Evolutionary conservation across 116 monocot genomes (phyloP), one percentile per base, ranked within the genome.

Genomic region (Dioscorea cayenensis): DNA sequence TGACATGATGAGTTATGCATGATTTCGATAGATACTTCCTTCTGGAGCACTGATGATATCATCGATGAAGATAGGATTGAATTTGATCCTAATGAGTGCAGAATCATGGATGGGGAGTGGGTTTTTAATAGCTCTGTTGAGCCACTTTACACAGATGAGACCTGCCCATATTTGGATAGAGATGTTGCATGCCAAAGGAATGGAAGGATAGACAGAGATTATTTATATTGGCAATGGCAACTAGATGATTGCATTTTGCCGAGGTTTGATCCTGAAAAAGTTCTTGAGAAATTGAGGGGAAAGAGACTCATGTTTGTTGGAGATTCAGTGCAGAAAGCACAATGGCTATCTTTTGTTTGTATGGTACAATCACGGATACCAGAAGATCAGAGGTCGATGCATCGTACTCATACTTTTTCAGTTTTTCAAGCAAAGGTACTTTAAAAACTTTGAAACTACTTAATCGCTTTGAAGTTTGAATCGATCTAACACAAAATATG

Each of bases 231-330:
- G 94, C 84, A 86, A 63, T 94, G 94, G 94, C 72, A 79, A 37
- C 74, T 78, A 14, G 90, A 94, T 74, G 84, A 80, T 62, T 90
- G 94, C 74, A 70, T 58, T 25, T 52, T 90, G 52, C 90, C 90
- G 28, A 94, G 90, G 68, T 86, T 86, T 71, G 64, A 84, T 69
- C 71, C 77, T 23, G 21, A 14, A 52, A 43, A 19, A 10, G 75
- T 78, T 50, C 78, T 90, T n/a, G 73, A 90, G 55, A 90, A 86
- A 72, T 75, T 90, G n/a, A 86, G 90, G 51, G 90, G 82, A 28
- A 90, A 90, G 75, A 84, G 84, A 73, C 49, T 90, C 29, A 84
- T 86, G 90, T 90, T 90, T 76, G 84, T 84, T 0, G 90, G 90
- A 43, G 90, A 90, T 70, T 86, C 90, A 48, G 68, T 90, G 49